phyloP scores from a whole-genome alignment of 1,139 yeast species.

The Debaryomycetaceae sp. region DNA sequence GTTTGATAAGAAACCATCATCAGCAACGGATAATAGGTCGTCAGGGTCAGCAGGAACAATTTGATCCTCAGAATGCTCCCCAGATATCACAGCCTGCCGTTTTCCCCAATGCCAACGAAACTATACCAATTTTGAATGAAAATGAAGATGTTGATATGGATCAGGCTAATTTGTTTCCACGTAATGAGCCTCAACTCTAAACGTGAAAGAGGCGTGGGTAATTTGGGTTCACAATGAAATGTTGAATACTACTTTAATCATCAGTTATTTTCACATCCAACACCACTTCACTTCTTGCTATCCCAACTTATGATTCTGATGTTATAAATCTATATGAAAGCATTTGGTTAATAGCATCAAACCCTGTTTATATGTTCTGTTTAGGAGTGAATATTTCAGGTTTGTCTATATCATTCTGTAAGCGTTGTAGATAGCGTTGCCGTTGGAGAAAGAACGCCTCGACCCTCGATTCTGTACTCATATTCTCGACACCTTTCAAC shows the following conservation, averaged over 20 bases:
- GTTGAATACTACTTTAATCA: not conserved
- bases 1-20: constrained; percentile 29
- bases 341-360: not conserved
- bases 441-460: constrained; percentile 4
- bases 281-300: not conserved
- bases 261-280: not conserved
- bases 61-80: constrained; percentile 32
- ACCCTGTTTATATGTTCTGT: not conserved
- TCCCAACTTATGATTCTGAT: not conserved
- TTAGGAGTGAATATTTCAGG: constrained; percentile 6
- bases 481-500: constrained; percentile 7
- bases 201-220: not conserved
- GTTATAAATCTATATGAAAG: not conserved
- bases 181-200: constrained; percentile 6
- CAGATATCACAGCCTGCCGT: constrained; percentile 44
- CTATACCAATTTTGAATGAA: constrained; percentile 25
- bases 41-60: constrained; percentile 7
- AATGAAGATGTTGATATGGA: constrained; percentile 40
- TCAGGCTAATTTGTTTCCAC: constrained; percentile 32
- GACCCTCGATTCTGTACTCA: constrained; percentile 6
- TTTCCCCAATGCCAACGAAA: constrained; percentile 30
- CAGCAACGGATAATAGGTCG: constrained; percentile 20
- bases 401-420: constrained; percentile 4
- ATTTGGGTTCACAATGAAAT: not conserved
- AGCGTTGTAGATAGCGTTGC: constrained; percentile 3